Percentiles rank a stretch among this genome's conserved stretches.
These are phyloP conservation scores for Alternaria sp. DNA, from an alignment of 2,329 filamentous ascomycete species.

Conservation along the genomic window DNA sequence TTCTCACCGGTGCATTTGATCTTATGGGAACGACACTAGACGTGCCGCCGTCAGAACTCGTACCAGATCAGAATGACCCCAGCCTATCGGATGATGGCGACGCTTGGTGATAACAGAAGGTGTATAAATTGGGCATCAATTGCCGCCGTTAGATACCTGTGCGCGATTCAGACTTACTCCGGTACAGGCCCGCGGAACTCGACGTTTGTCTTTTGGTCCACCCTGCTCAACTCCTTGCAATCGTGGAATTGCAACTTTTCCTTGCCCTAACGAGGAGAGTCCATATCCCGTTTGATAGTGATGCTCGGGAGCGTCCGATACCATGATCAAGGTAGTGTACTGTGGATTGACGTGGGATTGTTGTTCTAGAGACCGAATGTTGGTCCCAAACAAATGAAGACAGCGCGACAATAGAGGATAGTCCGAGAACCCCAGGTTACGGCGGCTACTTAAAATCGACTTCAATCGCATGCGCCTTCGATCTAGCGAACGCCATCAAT, in stretches of 20 bases:
- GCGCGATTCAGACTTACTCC: conserved; percentile 32
- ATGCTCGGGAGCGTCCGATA: conserved; percentile 21
- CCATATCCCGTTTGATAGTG: conserved; percentile 14
- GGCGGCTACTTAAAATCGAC: conserved; percentile 7
- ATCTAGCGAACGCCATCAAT: conserved; percentile 16
- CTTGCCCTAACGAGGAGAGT: conserved; percentile 21
- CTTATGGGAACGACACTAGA: conserved; percentile 52
- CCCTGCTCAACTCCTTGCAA: conserved; percentile 30
- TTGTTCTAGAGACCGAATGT: conserved; percentile 14
- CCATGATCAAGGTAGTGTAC: conserved; percentile 18
- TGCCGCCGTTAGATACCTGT: conserved; percentile 1
- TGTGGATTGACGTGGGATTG: conserved; percentile 11
- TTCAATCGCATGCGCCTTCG: conserved; percentile 23
- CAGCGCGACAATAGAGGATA: conserved; percentile 12
- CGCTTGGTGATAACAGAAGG: neutral
- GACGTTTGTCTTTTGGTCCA: conserved; percentile 33
- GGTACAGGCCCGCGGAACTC: conserved; percentile 43
- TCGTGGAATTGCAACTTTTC: conserved; percentile 47
- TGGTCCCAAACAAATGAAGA: conserved; percentile 12
- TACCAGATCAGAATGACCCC: conserved; percentile 2
- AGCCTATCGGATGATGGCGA: conserved; percentile 12
- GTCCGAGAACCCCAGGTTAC: conserved; percentile 5
- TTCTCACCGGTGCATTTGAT: conserved; percentile 53
- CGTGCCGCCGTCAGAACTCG: conserved; percentile 22
- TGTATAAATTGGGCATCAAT: conserved; percentile 2